Conservation (phyloP, 78 protist genomes). For the Dictyostelium intermedium region DNA sequence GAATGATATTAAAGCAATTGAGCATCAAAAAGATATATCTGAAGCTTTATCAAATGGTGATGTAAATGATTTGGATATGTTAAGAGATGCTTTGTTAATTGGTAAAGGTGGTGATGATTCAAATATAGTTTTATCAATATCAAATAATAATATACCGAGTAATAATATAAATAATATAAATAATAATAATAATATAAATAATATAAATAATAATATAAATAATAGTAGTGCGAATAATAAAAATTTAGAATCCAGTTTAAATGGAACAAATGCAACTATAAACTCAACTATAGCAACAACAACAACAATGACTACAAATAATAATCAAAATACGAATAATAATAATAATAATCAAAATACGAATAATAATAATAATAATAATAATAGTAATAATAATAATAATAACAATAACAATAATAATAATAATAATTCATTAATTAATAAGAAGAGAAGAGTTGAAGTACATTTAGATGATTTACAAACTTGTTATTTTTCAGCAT, state of each 20-base stretch:
- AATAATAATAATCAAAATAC: background rate
- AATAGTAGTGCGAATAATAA: background rate
- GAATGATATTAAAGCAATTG: constrained; percentile 43
- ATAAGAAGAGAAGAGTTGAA: constrained; percentile 56
- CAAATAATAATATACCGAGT: background rate
- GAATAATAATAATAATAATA: background rate
- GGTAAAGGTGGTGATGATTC: background rate
- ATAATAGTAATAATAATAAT: background rate
- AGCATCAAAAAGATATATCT: constrained; percentile 26
- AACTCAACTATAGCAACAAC: background rate
- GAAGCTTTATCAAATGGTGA: background rate
- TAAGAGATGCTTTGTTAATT: background rate
- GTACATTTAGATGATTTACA: constrained; percentile 80
- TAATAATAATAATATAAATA: background rate
- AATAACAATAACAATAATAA: background rate
- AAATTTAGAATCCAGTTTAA: background rate
- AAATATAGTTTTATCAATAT: background rate
- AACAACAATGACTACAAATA: background rate
- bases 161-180: background rate
- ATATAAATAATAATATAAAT: background rate
- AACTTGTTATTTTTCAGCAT: constrained; percentile 69
- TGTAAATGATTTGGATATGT: background rate
- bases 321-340: background rate
- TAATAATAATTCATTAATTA: background rate
- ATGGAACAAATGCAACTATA: background rate